Evolutionary conservation across 805 yeast genomes (phyloP).

Genomic region (Cyberlindnera nakhonratchasimensis): DNA sequence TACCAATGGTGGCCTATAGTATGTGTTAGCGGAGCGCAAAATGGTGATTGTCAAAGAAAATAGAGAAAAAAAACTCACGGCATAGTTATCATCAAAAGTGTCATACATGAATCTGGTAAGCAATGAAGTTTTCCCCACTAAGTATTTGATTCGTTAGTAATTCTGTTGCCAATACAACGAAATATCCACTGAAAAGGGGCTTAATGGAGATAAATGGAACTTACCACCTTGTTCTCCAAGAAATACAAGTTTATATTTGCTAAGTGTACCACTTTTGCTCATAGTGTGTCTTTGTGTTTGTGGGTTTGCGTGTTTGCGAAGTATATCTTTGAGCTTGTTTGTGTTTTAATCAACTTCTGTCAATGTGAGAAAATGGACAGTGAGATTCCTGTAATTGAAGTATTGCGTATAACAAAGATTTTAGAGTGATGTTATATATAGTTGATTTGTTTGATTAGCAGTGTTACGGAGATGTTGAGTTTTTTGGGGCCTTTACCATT

Average conservation of each 20-base stretch:
- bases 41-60: not conserved
- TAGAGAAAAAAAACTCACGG: conserved; percentile 30
- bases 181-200: not conserved
- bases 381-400: too few relatives aligned
- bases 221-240: conserved; percentile 75
- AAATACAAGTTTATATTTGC: conserved; percentile 85
- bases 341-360: not conserved
- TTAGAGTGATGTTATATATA: too few relatives aligned
- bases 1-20: conserved; percentile 87
- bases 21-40: conserved; percentile 8
- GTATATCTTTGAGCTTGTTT: not conserved
- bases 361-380: too few relatives aligned
- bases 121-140: conserved; percentile 94
- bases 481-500: too few relatives aligned
- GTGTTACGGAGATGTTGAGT: too few relatives aligned
- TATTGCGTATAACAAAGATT: too few relatives aligned
- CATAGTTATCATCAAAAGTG: conserved; percentile 92
- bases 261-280: conserved; percentile 31
- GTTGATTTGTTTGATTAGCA: too few relatives aligned
- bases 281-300: not conserved
- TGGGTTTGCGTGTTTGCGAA: not conserved
- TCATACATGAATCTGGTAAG: conserved; percentile 98
- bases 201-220: conserved; percentile 1
- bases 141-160: conserved; percentile 6
- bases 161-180: not conserved